Percentiles rank a stretch among this genome's conserved stretches.
Evolutionary conservation across 73 alveolate species (phyloP).

Genomic region (Tetrahymena malaccensis): DNA sequence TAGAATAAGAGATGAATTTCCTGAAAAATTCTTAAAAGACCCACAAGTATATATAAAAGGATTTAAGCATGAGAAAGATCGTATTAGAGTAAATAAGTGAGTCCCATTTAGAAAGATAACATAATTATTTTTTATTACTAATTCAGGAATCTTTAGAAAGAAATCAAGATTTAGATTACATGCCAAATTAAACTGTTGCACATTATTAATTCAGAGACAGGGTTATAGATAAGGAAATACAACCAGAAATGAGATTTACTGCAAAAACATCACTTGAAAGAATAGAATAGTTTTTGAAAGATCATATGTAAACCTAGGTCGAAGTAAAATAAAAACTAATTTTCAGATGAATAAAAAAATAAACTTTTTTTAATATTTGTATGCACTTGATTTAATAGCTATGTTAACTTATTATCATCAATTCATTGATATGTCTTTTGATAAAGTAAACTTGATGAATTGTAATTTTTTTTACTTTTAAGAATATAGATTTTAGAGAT

Average conservation of each 20-base stretch:
- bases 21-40: conserved; percentile 18
- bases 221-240: conserved; percentile 5
- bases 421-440: not conserved
- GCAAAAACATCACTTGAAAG: conserved; percentile 31
- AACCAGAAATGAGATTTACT: conserved; percentile 27
- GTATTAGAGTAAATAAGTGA: not conserved
- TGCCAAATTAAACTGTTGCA: conserved; percentile 23
- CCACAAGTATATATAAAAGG: conserved; percentile 34
- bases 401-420: not conserved
- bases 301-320: conserved; percentile 30
- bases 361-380: too few relatives aligned
- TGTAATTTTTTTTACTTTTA: not conserved
- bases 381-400: not conserved
- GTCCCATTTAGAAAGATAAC: not conserved
- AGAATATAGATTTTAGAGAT: conserved; percentile 1
- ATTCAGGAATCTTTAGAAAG: conserved; percentile 9
- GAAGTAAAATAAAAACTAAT: not conserved
- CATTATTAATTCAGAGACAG: conserved; percentile 25
- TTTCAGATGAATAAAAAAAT: not conserved
- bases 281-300: conserved; percentile 25
- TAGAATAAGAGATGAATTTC: conserved; percentile 22
- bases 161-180: conserved; percentile 26
- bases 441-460: not conserved
- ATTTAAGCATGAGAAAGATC: conserved; percentile 32
- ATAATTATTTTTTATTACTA: too few relatives aligned